Conservation (phyloP, 306 rosid species). For the Castanopsis chinensis region DNA sequence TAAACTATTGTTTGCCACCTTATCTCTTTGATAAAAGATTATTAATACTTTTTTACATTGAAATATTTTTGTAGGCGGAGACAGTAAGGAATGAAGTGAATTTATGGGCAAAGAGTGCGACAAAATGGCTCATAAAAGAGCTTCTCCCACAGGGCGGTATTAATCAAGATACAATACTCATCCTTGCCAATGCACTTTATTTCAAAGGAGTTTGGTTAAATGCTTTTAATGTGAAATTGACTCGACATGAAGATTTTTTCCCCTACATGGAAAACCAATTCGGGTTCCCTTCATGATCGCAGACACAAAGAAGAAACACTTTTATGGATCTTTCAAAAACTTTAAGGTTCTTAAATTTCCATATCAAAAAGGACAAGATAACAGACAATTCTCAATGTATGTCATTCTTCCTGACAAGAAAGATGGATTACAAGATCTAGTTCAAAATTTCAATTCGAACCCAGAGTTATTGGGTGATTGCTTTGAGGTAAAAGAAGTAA, state of each 20-base stretch:
- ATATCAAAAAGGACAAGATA: not conserved
- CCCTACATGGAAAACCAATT: slow-evolving; percentile 4
- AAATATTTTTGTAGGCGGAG: too few species aligned
- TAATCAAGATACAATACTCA: not conserved
- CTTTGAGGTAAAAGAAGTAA: not conserved
- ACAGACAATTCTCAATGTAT: slow-evolving; percentile 1
- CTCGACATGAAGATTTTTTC: not conserved
- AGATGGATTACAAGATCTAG: slow-evolving; percentile 15
- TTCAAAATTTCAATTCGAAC: not conserved
- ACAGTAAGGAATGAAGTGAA: too few species aligned
- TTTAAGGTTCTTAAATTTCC: slow-evolving; percentile 8
- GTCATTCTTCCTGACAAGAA: slow-evolving; percentile 24
- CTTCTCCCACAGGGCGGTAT: too few species aligned
- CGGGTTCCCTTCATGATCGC: slow-evolving; percentile 26
- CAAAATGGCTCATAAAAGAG: too few species aligned
- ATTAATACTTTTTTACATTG: too few species aligned
- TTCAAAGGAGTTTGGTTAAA: slow-evolving; percentile 28
- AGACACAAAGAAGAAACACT: not conserved
- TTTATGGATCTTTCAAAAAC: not conserved
- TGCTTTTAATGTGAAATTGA: not conserved
- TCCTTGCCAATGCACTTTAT: slow-evolving; percentile 30
- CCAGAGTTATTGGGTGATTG: not conserved
- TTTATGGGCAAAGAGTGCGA: too few species aligned
- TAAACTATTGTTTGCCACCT: too few species aligned
- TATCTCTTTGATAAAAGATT: too few species aligned